These are phyloP conservation scores for Saitoella complicata DNA, from an alignment of 805 yeast genomes.

Conservation along the genomic window DNA sequence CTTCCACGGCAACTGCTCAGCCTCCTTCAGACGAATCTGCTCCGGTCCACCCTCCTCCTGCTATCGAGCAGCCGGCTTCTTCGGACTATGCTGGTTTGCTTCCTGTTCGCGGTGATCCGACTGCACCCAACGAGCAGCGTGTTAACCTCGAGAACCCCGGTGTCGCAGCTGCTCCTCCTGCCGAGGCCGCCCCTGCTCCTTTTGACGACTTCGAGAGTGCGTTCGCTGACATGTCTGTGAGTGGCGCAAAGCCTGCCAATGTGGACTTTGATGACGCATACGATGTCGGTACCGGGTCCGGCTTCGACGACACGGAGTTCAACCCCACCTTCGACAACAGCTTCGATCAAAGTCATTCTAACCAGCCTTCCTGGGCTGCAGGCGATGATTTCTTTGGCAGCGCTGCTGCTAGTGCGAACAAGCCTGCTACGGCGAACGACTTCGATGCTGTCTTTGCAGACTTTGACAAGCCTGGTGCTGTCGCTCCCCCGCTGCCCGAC, in stretches of 20 bases:
- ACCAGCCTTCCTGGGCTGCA: background rate
- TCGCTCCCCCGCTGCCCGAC: too few relatives aligned
- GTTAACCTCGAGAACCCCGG: constrained; percentile 6
- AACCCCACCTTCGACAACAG: background rate
- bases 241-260: constrained; percentile 2
- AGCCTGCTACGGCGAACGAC: background rate
- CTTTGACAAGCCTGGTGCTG: background rate
- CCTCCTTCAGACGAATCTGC: background rate
- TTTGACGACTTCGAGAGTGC: constrained; percentile 8
- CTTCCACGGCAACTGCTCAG: too few relatives aligned
- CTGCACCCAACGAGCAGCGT: constrained; percentile 4
- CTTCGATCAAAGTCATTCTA: background rate
- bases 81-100: background rate
- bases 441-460: background rate
- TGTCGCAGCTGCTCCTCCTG: constrained; percentile 18
- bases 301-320: background rate
- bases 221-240: constrained; percentile 6
- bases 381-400: background rate
- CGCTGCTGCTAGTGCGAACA: background rate
- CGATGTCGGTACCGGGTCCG: constrained; percentile 33
- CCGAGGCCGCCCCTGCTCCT: constrained; percentile 4
- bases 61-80: background rate
- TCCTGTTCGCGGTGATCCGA: constrained; percentile 3
- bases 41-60: background rate
- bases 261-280: constrained; percentile 42